These are phyloP conservation scores for Phytophthora foliorum DNA, from an alignment of 352 stramenopile species.

Conservation along the genomic window DNA sequence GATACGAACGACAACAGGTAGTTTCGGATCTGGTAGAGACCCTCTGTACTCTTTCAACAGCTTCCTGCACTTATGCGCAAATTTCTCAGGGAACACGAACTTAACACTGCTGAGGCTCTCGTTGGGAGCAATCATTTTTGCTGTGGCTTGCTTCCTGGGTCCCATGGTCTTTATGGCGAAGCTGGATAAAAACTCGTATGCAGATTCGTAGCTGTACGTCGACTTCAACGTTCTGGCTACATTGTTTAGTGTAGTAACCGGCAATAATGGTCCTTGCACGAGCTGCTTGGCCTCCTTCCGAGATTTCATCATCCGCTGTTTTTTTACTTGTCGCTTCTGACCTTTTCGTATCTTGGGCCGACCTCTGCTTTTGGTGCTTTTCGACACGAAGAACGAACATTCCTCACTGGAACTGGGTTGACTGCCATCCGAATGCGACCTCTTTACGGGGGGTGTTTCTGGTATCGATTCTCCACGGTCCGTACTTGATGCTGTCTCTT, in stretches of 20 bases:
- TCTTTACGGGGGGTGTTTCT: too few relatives aligned
- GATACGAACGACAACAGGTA: constrained; percentile 1
- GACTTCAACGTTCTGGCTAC: background rate
- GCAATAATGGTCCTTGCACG: constrained; percentile 3
- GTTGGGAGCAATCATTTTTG: background rate
- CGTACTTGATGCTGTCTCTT: too few relatives aligned
- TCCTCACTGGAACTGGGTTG: constrained; percentile 1
- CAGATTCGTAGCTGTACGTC: constrained; percentile 3
- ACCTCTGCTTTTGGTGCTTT: background rate
- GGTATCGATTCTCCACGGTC: too few relatives aligned
- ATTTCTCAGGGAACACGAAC: background rate
- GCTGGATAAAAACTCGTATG: background rate
- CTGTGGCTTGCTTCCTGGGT: background rate
- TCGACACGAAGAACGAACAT: background rate
- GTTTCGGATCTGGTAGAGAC: background rate
- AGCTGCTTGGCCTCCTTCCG: constrained; percentile 2
- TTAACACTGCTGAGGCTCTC: background rate
- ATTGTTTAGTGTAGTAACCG: background rate
- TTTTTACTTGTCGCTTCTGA: constrained; percentile 6
- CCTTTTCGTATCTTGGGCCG: background rate
- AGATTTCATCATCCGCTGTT: background rate
- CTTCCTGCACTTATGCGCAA: background rate
- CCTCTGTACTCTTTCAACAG: background rate
- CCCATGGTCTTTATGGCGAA: background rate
- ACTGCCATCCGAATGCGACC: background rate